Base-by-base conservation (phyloP, 2,329 filamentous ascomycete genomes). In the Aspergillus pseudoterreus region DNA sequence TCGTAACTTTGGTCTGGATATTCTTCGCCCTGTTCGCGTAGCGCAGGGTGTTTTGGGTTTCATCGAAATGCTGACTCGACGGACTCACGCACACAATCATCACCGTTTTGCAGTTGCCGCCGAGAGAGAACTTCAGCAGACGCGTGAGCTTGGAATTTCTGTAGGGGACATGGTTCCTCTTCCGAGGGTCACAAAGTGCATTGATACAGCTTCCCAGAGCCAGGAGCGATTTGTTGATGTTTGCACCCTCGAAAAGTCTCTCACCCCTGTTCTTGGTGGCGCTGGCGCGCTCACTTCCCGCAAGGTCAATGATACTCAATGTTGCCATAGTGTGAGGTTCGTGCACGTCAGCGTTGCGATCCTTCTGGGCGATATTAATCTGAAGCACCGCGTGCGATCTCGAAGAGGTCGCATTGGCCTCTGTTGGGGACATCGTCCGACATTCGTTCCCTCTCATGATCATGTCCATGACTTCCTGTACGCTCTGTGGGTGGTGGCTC, bases 51-150 rank as follows among this genome's bases (percentile, higher is more conserved):
- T 99, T 99, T 65, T 99, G 94, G 0, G 92, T 96, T 74, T 99
- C 94, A 70, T 99, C 94, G 63, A 94, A 99, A 72, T 99, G 94
- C 4, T 89, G 88, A 65, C 94, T 97, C 1, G 91, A 96, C 1
- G 94, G 94, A 61, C 92, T 96, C 49, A 99, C 90, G 65, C 94
- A 99, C 22, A 99, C 94, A 70, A 99, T 97, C 94, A 99, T 99
- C 69, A 99, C 94, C 0, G 94, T 99, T 74, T 92, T 95, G 80
- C 94, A 99, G 71, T 99, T 99, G 3, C 94, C 94, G 27, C 94
- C 94, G 0, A 99, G 82, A 0, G 92, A 96, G 73, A 99, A 99
- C 65, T 99, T 99, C 49, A 99, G 82, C 4, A 99, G 79, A 48
- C 94, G 86, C 0, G 94, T 99, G 49, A 99, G 85, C 66, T 97